Evolutionary conservation across 2,329 filamentous ascomycete species (phyloP).

Genomic region (Dactylella cylindrospora): DNA sequence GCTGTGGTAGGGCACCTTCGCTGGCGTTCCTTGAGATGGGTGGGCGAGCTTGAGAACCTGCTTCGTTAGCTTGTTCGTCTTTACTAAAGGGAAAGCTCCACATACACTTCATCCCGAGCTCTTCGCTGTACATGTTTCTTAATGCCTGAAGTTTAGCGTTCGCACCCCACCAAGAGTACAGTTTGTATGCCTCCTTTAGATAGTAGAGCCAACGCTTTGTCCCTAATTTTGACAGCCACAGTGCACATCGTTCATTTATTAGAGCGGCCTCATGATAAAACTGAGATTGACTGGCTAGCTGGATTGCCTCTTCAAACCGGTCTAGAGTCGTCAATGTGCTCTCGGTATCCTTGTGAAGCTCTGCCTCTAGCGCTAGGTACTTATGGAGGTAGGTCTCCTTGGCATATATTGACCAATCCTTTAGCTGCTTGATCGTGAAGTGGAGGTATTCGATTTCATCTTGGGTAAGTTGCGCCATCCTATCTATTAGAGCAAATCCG

Average conservation of each 20-base stretch:
- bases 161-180: conserved; percentile 48
- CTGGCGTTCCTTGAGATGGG: conserved; percentile 41
- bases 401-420: conserved; percentile 46
- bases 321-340: conserved; percentile 48
- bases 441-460: conserved; percentile 46
- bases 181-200: conserved; percentile 47
- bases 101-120: conserved; percentile 45
- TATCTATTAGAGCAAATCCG: conserved; percentile 47
- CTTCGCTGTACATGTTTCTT: conserved; percentile 46
- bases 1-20: conserved; percentile 30
- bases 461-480: conserved; percentile 43
- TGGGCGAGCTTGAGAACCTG: conserved; percentile 14
- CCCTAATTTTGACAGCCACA: conserved; percentile 47
- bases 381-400: conserved; percentile 49
- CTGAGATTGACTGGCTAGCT: conserved; percentile 46
- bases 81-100: conserved; percentile 5
- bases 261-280: conserved; percentile 49
- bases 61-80: conserved; percentile 17
- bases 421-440: conserved; percentile 46
- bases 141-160: conserved; percentile 48
- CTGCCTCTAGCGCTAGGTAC: conserved; percentile 47
- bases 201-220: conserved; percentile 47
- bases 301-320: conserved; percentile 48
- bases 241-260: conserved; percentile 48
- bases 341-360: conserved; percentile 45